Percentiles rank a stretch among this genome's conserved stretches.
Evolutionary conservation across 371 early-diverging fungal species (phyloP).

Genomic region (Phascolomyces articulosus): DNA sequence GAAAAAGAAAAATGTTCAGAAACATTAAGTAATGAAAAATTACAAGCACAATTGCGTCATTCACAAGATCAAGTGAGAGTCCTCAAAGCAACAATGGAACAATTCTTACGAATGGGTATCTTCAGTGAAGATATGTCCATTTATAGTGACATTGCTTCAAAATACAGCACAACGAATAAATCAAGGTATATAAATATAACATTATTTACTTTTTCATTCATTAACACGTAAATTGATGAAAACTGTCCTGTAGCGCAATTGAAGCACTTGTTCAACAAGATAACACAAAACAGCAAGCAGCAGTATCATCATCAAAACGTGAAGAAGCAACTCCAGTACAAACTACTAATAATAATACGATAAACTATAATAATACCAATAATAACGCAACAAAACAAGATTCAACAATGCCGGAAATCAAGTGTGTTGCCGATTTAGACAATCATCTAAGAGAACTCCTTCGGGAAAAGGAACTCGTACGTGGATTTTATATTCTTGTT

Average conservation of each 20-base stretch:
- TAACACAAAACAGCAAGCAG: not conserved
- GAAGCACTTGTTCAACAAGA: not conserved
- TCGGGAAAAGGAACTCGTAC: slow-evolving; percentile 18
- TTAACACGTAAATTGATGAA: no score
- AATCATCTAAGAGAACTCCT: slow-evolving; percentile 8
- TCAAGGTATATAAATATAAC: slow-evolving; percentile 11
- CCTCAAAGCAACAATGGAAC: slow-evolving; percentile 49
- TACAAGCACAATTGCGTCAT: slow-evolving; percentile 29
- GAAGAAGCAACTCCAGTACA: not conserved
- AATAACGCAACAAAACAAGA: not conserved
- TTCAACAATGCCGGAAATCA: not conserved
- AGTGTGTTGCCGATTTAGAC: slow-evolving; percentile 12
- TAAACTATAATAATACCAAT: not conserved
- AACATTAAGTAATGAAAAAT: not conserved
- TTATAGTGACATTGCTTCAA: slow-evolving; percentile 17
- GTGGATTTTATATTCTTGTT: slow-evolving; percentile 11
- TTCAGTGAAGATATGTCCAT: slow-evolving; percentile 32
- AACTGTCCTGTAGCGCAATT: not conserved
- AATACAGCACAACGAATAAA: slow-evolving; percentile 1
- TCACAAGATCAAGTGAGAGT: slow-evolving; percentile 44
- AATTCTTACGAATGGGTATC: slow-evolving; percentile 45
- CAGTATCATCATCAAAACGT: not conserved
- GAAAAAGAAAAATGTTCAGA: not conserved
- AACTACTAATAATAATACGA: no score
- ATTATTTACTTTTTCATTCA: no score